Conservation (phyloP, 108 stramenopile genomes). For the Pseudonitzschia pungens region DNA sequence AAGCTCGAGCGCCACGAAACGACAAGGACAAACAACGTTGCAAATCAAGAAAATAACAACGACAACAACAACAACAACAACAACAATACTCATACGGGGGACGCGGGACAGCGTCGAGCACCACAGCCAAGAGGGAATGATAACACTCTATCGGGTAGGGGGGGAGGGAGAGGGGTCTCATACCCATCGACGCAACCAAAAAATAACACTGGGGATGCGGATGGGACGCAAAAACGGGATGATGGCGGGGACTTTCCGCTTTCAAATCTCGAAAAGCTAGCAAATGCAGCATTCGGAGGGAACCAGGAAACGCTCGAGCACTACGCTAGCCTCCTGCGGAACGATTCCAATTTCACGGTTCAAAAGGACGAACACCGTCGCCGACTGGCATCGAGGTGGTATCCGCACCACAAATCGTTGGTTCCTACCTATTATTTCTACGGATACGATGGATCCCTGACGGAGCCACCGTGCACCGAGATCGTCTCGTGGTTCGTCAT, state of each 20-base stretch:
- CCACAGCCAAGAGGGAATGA: no score
- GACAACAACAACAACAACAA: background rate
- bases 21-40: background rate
- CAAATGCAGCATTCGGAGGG: background rate
- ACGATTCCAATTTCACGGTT: background rate
- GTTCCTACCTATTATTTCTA: constrained; percentile 68
- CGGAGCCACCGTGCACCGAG: constrained; percentile 83
- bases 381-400: constrained; percentile 36
- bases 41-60: background rate
- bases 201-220: no score
- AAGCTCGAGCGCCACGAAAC: no score
- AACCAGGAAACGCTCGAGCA: background rate
- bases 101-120: no score
- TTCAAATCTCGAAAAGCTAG: background rate
- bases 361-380: constrained; percentile 24
- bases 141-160: no score
- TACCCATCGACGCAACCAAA: no score
- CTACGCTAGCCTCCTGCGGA: background rate
- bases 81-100: no score
- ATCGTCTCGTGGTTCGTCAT: constrained; percentile 79
- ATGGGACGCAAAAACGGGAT: no score
- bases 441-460: constrained; percentile 76
- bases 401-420: constrained; percentile 60
- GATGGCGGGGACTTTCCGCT: background rate
- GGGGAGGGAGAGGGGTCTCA: no score